phyloP scores from a whole-genome alignment of 176 grass and related monocot genomes.

The Aegilops longissima region DNA sequence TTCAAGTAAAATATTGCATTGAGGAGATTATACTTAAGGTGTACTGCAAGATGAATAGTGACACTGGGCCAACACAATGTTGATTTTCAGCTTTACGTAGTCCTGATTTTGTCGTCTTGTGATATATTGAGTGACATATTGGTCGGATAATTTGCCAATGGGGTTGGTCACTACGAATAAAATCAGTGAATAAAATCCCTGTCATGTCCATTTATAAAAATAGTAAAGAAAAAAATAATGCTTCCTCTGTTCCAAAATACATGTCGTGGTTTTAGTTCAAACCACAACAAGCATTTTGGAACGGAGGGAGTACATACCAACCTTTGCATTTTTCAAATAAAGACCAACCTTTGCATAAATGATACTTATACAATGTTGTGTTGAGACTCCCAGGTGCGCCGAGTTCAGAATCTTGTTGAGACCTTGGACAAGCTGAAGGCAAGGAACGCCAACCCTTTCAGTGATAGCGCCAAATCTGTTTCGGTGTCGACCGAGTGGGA shows the following conservation, averaged over 20 bases:
- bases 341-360: not conserved
- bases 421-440: conserved; percentile 64
- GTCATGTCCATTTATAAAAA: not conserved
- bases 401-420: conserved; percentile 62
- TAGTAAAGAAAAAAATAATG: too few species aligned
- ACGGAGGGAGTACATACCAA: too few species aligned
- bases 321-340: too few species aligned
- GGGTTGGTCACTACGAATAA: conserved; percentile 1
- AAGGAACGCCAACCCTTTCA: conserved; percentile 63
- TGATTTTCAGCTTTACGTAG: not conserved
- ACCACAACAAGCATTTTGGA: too few species aligned
- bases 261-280: too few species aligned
- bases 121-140: not conserved
- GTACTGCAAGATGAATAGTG: not conserved
- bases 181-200: not conserved
- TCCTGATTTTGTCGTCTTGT: not conserved
- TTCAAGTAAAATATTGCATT: not conserved
- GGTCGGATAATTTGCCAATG: not conserved
- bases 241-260: too few species aligned
- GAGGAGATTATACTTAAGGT: not conserved
- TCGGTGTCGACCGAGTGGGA: conserved; percentile 74
- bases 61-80: not conserved
- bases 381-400: conserved; percentile 46
- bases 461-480: conserved; percentile 38
- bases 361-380: not conserved